Conservation (phyloP, 305 asterid species). For the Ilex paraguariensis region DNA sequence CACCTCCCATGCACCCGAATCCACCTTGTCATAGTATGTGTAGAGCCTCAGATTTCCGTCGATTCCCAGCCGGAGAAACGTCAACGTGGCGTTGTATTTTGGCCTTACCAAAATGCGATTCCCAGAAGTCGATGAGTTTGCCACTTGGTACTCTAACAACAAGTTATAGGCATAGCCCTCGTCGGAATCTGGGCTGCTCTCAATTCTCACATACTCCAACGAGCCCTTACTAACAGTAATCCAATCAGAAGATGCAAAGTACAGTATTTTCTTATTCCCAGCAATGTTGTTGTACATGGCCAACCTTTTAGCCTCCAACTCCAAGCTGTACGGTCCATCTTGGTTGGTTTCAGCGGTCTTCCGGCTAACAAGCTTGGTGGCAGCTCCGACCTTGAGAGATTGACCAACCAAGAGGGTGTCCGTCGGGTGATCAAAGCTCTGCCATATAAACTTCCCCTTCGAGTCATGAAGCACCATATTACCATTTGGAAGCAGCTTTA, state of each 20-base stretch:
- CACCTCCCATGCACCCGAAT: slow-evolving; percentile 22
- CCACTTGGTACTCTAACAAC: slow-evolving; percentile 5
- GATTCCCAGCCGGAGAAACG: slow-evolving; percentile 35
- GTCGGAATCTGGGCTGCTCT: background rate
- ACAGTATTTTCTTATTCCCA: slow-evolving; percentile 4
- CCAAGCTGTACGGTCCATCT: slow-evolving; percentile 30
- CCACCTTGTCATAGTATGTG: slow-evolving; percentile 23
- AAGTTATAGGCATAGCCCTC: slow-evolving; percentile 10
- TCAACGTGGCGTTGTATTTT: slow-evolving; percentile 24
- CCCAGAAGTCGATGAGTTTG: slow-evolving; percentile 4
- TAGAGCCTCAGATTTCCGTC: slow-evolving; percentile 33
- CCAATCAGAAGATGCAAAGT: slow-evolving; percentile 11
- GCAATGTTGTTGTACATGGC: slow-evolving; percentile 15
- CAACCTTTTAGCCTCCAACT: slow-evolving; percentile 19
- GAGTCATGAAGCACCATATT: slow-evolving; percentile 15
- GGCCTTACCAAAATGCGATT: slow-evolving; percentile 16
- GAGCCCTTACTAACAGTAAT: background rate
- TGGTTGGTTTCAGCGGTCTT: slow-evolving; percentile 10
- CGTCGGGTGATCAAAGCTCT: slow-evolving; percentile 14
- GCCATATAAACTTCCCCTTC: slow-evolving; percentile 8
- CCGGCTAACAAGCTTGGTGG: slow-evolving; percentile 28
- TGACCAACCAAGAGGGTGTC: slow-evolving; percentile 16
- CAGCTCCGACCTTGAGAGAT: slow-evolving; percentile 15
- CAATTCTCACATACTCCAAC: slow-evolving; percentile 15
- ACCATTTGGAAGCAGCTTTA: slow-evolving; percentile 7